A percentile compares a stretch with the other conserved stretches of the same genome.
These are phyloP conservation scores for Lodderomyces elongisporus DNA, from an alignment of 1,139 yeast species.

Conservation along the genomic window DNA sequence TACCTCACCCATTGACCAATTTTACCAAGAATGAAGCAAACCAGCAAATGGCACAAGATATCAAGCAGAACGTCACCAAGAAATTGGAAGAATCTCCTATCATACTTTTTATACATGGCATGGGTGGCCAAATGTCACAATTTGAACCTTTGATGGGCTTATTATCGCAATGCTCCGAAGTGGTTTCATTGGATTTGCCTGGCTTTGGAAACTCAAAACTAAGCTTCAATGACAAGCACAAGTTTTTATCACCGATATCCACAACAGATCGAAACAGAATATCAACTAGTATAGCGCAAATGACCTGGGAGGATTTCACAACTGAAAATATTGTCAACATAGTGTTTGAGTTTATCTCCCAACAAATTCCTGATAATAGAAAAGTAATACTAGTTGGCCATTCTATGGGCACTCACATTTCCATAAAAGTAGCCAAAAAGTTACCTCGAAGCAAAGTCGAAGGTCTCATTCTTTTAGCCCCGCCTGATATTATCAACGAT, in stretches of 20 bases:
- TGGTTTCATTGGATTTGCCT: slow-evolving; percentile 64
- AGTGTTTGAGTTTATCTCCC: slow-evolving; percentile 35
- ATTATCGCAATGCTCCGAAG: slow-evolving; percentile 61
- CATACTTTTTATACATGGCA: slow-evolving; percentile 62
- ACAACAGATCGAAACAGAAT: slow-evolving; percentile 25
- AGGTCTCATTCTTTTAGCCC: slow-evolving; percentile 48
- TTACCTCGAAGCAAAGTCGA: slow-evolving; percentile 40
- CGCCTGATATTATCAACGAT: slow-evolving; percentile 45
- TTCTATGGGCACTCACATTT: slow-evolving; percentile 68
- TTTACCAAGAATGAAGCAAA: slow-evolving; percentile 40
- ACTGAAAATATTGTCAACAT: slow-evolving; percentile 48
- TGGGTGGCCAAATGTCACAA: slow-evolving; percentile 75
- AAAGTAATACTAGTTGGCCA: slow-evolving; percentile 63
- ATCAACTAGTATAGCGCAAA: slow-evolving; percentile 22
- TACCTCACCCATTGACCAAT: slow-evolving; percentile 50
- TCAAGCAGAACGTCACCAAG: slow-evolving; percentile 20
- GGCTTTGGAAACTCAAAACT: slow-evolving; percentile 62
- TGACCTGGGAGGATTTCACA: slow-evolving; percentile 42
- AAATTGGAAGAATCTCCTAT: slow-evolving; percentile 51
- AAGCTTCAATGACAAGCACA: slow-evolving; percentile 15
- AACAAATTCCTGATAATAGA: slow-evolving; percentile 36
- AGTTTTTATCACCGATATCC: slow-evolving; percentile 22
- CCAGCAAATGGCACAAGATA: slow-evolving; percentile 15
- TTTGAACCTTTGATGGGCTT: slow-evolving; percentile 63
- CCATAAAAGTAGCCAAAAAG: slow-evolving; percentile 42